Percentiles rank a stretch among this genome's conserved stretches.
Conservation (phyloP, 164 flowering plant genomes). For the Magnolia changhungtana region DNA sequence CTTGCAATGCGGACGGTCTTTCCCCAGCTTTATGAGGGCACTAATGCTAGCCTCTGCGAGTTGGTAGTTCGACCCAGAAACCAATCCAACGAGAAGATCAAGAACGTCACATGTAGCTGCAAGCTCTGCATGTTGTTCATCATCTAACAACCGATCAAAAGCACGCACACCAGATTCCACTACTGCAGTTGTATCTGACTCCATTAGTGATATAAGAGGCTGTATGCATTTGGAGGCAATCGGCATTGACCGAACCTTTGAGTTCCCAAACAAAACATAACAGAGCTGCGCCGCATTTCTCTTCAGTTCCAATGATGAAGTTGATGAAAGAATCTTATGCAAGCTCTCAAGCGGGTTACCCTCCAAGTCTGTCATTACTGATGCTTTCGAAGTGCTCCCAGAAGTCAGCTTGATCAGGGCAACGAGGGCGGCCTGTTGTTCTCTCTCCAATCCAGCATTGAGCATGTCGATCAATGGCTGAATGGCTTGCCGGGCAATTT, state of each 20-base stretch:
- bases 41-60: constrained; percentile 63
- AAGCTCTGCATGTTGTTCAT: constrained; percentile 68
- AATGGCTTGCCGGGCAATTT: constrained; percentile 60
- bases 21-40: constrained; percentile 75
- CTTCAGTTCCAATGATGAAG: constrained; percentile 57
- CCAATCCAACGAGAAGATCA: constrained; percentile 64
- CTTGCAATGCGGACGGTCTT: constrained; percentile 67
- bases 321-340: constrained; percentile 47
- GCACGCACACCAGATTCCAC: constrained; percentile 72
- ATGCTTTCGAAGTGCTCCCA: constrained; percentile 46
- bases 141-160: constrained; percentile 66
- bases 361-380: constrained; percentile 47
- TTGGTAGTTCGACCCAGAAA: constrained; percentile 54
- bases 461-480: constrained; percentile 86
- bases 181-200: constrained; percentile 38
- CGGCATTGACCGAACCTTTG: constrained; percentile 49
- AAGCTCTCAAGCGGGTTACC: constrained; percentile 62
- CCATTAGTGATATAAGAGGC: constrained; percentile 63
- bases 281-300: constrained; percentile 68
- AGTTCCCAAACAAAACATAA: constrained; percentile 47
- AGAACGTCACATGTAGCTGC: constrained; percentile 52
- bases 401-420: constrained; percentile 62
- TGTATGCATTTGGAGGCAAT: constrained; percentile 58
- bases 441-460: constrained; percentile 52
- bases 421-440: constrained; percentile 61